These are phyloP conservation scores for Aspergillus wentii DNA, from an alignment of 495 filamentous ascomycete species.

Conservation along the genomic window DNA sequence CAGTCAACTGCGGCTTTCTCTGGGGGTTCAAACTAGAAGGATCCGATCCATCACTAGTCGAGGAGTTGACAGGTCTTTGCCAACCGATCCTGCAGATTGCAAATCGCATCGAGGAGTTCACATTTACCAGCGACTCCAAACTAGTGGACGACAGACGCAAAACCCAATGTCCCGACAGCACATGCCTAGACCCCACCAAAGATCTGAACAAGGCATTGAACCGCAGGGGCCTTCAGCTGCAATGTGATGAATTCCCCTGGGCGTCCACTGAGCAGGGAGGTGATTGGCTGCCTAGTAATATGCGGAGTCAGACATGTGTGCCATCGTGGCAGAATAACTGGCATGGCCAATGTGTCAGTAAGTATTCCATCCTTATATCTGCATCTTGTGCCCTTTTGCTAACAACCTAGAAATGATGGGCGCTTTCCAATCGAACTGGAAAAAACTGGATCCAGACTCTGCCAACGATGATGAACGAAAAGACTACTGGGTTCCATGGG, in stretches of 20 bases:
- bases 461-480: constrained; percentile 1
- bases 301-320: constrained; percentile 6
- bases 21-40: too few species aligned
- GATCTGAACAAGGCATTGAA: constrained; percentile 1
- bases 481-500: constrained; percentile 10
- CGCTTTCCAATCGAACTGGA: constrained; percentile 10
- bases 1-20: constrained; percentile 2
- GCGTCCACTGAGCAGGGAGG: constrained; percentile 9
- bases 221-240: not conserved
- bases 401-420: constrained; percentile 12
- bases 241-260: constrained; percentile 10
- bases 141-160: not conserved
- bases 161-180: constrained; percentile 1
- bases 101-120: constrained; percentile 1
- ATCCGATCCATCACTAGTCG: too few species aligned
- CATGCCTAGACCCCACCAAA: not conserved
- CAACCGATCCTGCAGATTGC: constrained; percentile 1
- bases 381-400: not conserved
- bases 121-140: constrained; percentile 4
- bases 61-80: constrained; percentile 6
- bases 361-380: too few species aligned
- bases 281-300: not conserved
- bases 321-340: constrained; percentile 7
- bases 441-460: constrained; percentile 9
- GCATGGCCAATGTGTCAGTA: constrained; percentile 7